A percentile compares a stretch with the other conserved stretches of the same genome.
Evolutionary conservation across 179 eudicot genomes (phyloP).

Genomic region (Camellia oleifera): DNA sequence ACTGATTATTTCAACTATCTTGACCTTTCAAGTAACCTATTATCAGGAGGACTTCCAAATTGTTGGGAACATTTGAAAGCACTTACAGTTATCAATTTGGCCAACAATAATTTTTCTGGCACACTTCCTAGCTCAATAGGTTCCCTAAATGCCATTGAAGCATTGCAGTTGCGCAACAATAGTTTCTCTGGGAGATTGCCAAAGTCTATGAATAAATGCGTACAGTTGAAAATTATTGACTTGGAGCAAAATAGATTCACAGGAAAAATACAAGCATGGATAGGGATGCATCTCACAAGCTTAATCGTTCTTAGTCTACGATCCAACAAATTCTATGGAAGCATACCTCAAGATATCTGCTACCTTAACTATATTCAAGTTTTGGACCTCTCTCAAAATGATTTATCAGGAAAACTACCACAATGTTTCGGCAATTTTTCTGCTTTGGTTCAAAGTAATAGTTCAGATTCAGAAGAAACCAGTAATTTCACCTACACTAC

Average conservation of each 20-base stretch:
- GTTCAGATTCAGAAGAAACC: no score
- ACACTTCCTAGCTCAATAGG: background rate
- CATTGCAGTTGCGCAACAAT: constrained; percentile 1
- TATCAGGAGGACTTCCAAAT: background rate
- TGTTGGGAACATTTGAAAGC: background rate
- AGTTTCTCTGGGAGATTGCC: background rate
- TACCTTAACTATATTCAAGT: background rate
- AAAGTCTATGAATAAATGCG: background rate
- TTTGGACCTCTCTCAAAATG: constrained; percentile 16
- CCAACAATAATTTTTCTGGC: background rate
- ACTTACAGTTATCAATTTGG: background rate
- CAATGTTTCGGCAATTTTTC: constrained; percentile 15
- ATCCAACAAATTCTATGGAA: constrained; percentile 1
- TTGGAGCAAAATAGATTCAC: background rate
- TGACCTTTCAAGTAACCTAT: constrained; percentile 1
- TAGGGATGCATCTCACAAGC: background rate
- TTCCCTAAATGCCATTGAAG: background rate
- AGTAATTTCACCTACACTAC: background rate
- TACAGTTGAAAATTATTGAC: background rate
- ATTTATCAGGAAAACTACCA: constrained; percentile 16
- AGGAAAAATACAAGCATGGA: constrained; percentile 10
- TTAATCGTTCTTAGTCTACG: constrained; percentile 1
- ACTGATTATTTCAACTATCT: background rate
- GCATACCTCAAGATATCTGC: constrained; percentile 11
- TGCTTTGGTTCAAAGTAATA: background rate